A percentile compares a stretch with the other conserved stretches of the same genome.
phyloP scores from a whole-genome alignment of 768 basidiomycete species.

The Vararia minispora region DNA sequence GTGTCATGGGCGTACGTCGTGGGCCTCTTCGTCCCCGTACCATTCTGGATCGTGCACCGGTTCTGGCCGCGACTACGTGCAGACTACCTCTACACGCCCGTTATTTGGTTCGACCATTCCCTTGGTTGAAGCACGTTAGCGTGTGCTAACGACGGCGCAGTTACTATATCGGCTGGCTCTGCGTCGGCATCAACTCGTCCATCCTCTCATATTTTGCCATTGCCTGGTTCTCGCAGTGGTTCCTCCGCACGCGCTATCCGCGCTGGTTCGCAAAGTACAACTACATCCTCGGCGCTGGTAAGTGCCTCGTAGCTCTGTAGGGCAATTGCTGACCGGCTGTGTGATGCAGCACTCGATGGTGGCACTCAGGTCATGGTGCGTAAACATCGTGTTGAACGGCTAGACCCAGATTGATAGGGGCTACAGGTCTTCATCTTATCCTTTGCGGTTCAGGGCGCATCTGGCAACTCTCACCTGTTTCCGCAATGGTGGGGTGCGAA shows the following conservation, averaged over 20 bases:
- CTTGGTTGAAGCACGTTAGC: neutral
- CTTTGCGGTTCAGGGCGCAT: slow-evolving; percentile 30
- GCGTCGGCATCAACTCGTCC: slow-evolving; percentile 39
- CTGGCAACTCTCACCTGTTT: slow-evolving; percentile 36
- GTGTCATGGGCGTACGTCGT: slow-evolving; percentile 36
- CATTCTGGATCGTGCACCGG: slow-evolving; percentile 38
- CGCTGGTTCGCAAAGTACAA: neutral
- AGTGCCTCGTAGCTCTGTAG: neutral
- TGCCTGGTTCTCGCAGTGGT: slow-evolving; percentile 37
- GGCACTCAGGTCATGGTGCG: slow-evolving; percentile 43
- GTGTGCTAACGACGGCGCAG: slow-evolving; percentile 15
- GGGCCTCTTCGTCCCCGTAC: slow-evolving; percentile 39
- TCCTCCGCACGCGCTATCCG: slow-evolving; percentile 20
- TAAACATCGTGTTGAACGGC: no score
- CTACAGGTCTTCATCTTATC: no score
- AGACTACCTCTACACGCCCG: slow-evolving; percentile 37
- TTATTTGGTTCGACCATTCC: slow-evolving; percentile 24
- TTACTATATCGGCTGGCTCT: slow-evolving; percentile 38
- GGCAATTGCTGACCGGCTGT: neutral
- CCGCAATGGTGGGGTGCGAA: slow-evolving; percentile 51
- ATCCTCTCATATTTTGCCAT: slow-evolving; percentile 29
- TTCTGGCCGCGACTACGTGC: slow-evolving; percentile 33
- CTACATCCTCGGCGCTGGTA: slow-evolving; percentile 26
- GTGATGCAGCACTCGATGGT: slow-evolving; percentile 23
- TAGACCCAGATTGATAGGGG: no score